phyloP scores from a whole-genome alignment of 306 rosid genomes.

The Cucumis melo region DNA sequence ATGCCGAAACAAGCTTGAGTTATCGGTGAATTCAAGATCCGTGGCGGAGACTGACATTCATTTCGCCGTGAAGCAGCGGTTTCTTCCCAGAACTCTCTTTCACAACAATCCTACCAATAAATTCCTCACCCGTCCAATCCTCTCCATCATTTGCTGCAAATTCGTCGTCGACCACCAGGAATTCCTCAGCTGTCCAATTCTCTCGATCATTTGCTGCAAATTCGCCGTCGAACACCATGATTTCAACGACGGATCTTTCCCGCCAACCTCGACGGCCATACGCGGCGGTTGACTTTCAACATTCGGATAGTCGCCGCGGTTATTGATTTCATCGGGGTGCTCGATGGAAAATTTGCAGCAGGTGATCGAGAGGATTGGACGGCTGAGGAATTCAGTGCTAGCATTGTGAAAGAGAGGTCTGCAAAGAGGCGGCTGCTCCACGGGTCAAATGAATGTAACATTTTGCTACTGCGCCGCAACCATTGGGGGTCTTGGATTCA shows the following conservation, averaged over 20 bases:
- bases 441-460: too few species aligned
- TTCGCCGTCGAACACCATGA: too few species aligned
- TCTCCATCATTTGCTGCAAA: constrained; percentile 16
- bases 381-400: constrained; percentile 28
- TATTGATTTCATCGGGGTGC: constrained; percentile 15
- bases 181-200: constrained; percentile 19
- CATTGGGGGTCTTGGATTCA: constrained; percentile 56
- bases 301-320: constrained; percentile 9
- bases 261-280: constrained; percentile 31
- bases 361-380: constrained; percentile 36
- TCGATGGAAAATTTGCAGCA: constrained; percentile 54
- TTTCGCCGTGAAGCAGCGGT: too few species aligned
- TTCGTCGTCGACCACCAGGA: constrained; percentile 49
- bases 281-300: constrained; percentile 29
- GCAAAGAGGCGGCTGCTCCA: too few species aligned
- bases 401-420: constrained; percentile 47
- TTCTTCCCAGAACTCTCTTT: constrained; percentile 31
- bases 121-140: constrained; percentile 45
- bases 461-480: constrained; percentile 7
- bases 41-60: too few species aligned
- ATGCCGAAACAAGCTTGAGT: constrained; percentile 64
- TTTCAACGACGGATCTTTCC: constrained; percentile 8
- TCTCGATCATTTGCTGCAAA: too few species aligned
- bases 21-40: constrained; percentile 66
- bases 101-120: constrained; percentile 25